phyloP scores from a whole-genome alignment of 2,329 filamentous ascomycete species.

The Aspergillus felis region DNA sequence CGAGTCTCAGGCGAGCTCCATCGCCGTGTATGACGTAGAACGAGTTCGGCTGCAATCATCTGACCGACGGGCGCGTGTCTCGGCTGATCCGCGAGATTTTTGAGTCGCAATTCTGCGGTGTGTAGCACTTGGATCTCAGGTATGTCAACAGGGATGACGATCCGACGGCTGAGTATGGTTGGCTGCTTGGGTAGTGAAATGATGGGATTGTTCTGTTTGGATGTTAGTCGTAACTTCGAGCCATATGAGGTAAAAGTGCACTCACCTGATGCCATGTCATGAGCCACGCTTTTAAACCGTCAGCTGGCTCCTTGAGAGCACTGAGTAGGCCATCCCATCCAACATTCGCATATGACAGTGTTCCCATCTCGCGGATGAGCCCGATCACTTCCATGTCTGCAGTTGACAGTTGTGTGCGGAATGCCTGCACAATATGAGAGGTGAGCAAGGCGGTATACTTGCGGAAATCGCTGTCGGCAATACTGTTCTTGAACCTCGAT shows the following conservation, averaged over 20 bases:
- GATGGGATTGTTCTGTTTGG: conserved; percentile 30
- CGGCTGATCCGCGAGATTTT: conserved; percentile 26
- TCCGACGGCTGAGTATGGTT: conserved; percentile 52
- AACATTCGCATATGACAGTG: conserved; percentile 50
- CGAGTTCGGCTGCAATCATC: conserved; percentile 44
- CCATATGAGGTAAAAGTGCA: background rate
- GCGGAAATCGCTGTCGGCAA: conserved; percentile 47
- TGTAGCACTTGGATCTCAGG: conserved; percentile 79
- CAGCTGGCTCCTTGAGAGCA: conserved; percentile 44
- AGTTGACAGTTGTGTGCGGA: conserved; percentile 45
- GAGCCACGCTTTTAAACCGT: conserved; percentile 50
- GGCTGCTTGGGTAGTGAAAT: conserved; percentile 29
- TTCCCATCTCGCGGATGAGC: conserved; percentile 50
- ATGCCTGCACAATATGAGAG: conserved; percentile 46
- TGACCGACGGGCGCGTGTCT: conserved; percentile 44
- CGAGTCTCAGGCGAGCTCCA: conserved; percentile 44
- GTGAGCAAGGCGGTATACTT: conserved; percentile 50
- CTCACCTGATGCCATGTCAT: conserved; percentile 55
- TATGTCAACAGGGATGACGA: conserved; percentile 86
- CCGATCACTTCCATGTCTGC: conserved; percentile 53
- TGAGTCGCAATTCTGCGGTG: conserved; percentile 53
- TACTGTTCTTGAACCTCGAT: conserved; percentile 42
- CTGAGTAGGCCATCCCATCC: conserved; percentile 53
- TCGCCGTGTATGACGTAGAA: conserved; percentile 52
- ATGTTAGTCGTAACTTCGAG: conserved; percentile 6